Percentiles rank a stretch among this genome's conserved stretches.
These are phyloP conservation scores for Carex parvula DNA, from an alignment of 176 grass and related monocot species.

Conservation along the genomic window DNA sequence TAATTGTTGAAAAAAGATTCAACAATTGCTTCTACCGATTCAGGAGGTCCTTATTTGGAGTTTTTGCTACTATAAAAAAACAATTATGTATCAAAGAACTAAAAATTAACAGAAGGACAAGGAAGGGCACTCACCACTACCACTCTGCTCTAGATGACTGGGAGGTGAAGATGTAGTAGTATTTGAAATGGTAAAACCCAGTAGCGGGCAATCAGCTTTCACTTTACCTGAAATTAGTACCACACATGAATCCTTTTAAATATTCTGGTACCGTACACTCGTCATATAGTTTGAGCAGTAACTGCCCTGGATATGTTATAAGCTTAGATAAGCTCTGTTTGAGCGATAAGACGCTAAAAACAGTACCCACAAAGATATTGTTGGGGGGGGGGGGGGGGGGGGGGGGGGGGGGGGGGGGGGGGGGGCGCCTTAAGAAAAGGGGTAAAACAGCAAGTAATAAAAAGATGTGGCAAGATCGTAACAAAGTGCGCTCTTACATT, in stretches of 20 bases:
- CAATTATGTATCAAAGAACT: background rate
- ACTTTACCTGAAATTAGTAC: constrained; percentile 29
- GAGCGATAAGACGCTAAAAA: background rate
- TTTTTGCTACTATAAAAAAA: background rate
- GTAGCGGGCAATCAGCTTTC: constrained; percentile 12
- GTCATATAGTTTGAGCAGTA: background rate
- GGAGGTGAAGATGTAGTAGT: constrained; percentile 2
- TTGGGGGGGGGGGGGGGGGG: no score
- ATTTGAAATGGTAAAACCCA: constrained; percentile 38
- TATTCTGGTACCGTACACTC: background rate
- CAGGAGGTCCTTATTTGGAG: background rate
- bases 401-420: no score
- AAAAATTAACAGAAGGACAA: background rate
- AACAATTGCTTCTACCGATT: background rate
- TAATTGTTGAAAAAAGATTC: constrained; percentile 2
- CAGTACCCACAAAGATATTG: background rate
- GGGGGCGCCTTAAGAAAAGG: no score
- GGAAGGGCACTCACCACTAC: constrained; percentile 24
- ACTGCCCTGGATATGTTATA: background rate
- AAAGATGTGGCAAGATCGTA: background rate
- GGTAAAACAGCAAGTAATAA: background rate
- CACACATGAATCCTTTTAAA: background rate
- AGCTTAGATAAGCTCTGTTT: background rate
- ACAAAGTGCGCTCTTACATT: constrained; percentile 25
- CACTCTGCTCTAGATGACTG: constrained; percentile 1